Percentiles rank a stretch among this genome's conserved stretches.
phyloP scores from a whole-genome alignment of 352 stramenopile species.

The Peronospora farinosa region DNA sequence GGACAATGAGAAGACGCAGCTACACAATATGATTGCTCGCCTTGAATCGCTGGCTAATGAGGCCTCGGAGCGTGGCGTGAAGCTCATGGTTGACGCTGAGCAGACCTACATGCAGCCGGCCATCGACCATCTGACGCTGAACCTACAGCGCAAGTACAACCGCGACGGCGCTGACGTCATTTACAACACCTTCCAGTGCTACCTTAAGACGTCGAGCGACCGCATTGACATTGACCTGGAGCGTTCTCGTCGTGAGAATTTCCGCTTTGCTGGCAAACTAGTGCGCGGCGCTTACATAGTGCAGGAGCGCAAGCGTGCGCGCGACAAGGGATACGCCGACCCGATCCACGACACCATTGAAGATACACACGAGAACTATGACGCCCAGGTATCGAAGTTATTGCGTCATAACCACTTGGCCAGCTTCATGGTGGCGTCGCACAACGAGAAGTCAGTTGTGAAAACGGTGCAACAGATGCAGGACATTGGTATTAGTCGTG shows the following conservation, averaged over 20 bases:
- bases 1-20: conserved; percentile 82
- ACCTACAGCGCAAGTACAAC: conserved; percentile 89
- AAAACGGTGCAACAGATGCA: conserved; percentile 90
- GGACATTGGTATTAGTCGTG: conserved; percentile 75
- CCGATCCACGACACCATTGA: conserved; percentile 93
- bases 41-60: conserved; percentile 70
- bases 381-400: conserved; percentile 86
- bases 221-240: conserved; percentile 90
- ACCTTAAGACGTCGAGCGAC: conserved; percentile 90
- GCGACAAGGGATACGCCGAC: conserved; percentile 67
- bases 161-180: conserved; percentile 80
- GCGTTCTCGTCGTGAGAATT: conserved; percentile 86
- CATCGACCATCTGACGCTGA: conserved; percentile 92
- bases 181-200: conserved; percentile 99
- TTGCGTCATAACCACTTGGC: conserved; percentile 80
- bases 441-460: conserved; percentile 94
- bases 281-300: conserved; percentile 98
- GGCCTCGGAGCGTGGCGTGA: conserved; percentile 66
- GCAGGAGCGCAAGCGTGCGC: conserved; percentile 89
- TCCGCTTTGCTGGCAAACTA: conserved; percentile 95
- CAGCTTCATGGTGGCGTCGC: conserved; percentile 96
- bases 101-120: conserved; percentile 96
- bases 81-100: conserved; percentile 97
- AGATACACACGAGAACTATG: conserved; percentile 92
- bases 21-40: conserved; percentile 88